Evolutionary conservation across 768 basidiomycete genomes (phyloP).

Genomic region (Xerocomellus chrysenteron): DNA sequence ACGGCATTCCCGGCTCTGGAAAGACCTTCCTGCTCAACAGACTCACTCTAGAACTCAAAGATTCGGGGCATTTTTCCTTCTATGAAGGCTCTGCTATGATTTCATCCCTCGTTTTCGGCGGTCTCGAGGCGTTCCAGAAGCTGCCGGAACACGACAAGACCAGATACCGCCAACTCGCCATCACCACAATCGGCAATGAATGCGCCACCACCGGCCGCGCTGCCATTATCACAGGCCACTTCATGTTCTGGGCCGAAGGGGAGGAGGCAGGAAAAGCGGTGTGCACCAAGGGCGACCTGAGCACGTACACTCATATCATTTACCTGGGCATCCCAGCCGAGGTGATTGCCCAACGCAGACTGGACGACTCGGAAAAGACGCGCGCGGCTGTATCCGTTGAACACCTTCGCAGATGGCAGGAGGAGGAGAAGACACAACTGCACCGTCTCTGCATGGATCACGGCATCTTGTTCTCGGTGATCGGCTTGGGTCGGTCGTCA

Average conservation of each 20-base stretch:
- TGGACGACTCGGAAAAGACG: constrained; percentile 6
- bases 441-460: constrained; percentile 16
- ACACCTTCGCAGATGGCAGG: constrained; percentile 16
- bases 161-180: constrained; percentile 13
- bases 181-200: constrained; percentile 11
- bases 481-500: constrained; percentile 8
- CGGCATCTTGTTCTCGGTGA: constrained; percentile 14
- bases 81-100: constrained; percentile 15
- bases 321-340: constrained; percentile 10
- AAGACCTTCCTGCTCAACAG: constrained; percentile 14
- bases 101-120: constrained; percentile 12
- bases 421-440: constrained; percentile 15
- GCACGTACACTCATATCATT: constrained; percentile 17
- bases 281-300: constrained; percentile 16
- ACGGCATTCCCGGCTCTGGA: constrained; percentile 16
- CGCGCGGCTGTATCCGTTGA: constrained; percentile 8
- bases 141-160: constrained; percentile 13
- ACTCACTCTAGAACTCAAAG: constrained; percentile 9
- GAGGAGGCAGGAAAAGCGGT: constrained; percentile 17
- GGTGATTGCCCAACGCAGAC: constrained; percentile 16
- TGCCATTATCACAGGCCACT: constrained; percentile 11
- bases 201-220: constrained; percentile 9
- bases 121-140: constrained; percentile 13
- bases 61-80: constrained; percentile 13
- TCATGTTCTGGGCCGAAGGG: constrained; percentile 17